Base-by-base conservation (phyloP, 2,329 filamentous ascomycete species). In the Basipetospora chlamydospora region DNA sequence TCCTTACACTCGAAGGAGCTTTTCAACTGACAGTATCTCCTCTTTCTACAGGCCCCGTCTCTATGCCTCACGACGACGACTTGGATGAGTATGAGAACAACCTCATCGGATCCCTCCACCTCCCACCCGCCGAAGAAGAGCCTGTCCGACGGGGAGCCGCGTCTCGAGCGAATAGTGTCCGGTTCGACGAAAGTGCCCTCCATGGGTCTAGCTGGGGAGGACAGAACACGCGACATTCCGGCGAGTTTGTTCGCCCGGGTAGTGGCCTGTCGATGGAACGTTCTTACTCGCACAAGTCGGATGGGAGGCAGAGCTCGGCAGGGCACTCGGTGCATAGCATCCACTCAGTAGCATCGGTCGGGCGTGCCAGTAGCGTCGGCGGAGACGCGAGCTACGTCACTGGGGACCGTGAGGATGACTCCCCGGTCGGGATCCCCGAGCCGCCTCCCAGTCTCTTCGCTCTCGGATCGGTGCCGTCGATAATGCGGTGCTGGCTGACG, bases 401-500 rank as follows among this genome's bases (percentile, higher is more conserved):
- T 11, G 66, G 69, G 39, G 66, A 67, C 17, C 72, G 77, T 34
- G 70, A 76, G 26, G 72, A 76, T 38, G 73, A 77, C 40, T 83
- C 80, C 22, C 77, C 83, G 9, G 57, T 81, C 35, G 77, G 83
- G 38, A 73, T 78, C 18, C 77, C 79, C 18, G 75, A 73, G 28
- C 80, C 88, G 28, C 83, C 87, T 13, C 84, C 86, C 25, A 84
- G 85, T 7, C 67, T 95, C 40, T 85, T 86, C 52, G 71, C 93
- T 36, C 66, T 95, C 12, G 86, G 88, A 10, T 80, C 87, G 6
- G 86, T 93, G 5, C 90, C 90, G 5, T 84, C 86, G 21, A 94
- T 98, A 45, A 83, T 96, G 39, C 80, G 90, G 42, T 98, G 90
- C 61, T 96, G 90, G 87, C 66, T 96, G 47, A 88, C 83, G 18